Base-by-base conservation (phyloP, 2,329 filamentous ascomycete genomes). In the Aspergillus ochraceus region DNA sequence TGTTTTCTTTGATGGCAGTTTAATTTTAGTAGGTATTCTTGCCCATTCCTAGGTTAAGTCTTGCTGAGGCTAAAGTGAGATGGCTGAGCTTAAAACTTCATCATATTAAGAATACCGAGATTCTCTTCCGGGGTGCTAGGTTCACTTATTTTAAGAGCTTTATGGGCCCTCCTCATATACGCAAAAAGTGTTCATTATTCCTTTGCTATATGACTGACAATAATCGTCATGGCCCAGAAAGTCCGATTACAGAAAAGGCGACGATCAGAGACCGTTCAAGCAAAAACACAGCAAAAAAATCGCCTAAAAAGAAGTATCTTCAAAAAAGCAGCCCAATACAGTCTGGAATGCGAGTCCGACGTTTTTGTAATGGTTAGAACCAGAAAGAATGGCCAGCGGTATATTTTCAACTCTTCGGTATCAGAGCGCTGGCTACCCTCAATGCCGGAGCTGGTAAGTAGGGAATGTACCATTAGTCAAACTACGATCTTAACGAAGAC, bases 281-380 rank as follows among this genome's bases (percentile, higher is more conserved):
- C 50, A 30, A 52, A 52, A 52, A 52, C 50, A 10, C 50, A 52
- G 29, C 29, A 52, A 52, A 52, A 36, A 52, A 52, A 36, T 20
- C 24, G 50, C 24, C 50, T 52, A 6, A 52, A 52, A 36, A 52
- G 30, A n/a, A 52, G 50, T n/a, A 20, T 52, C 19, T 52, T 52
- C 19, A 52, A 36, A 52, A 52, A 52, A 36, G 29, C 50, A 36
- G 50, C 50, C 29, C 50, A 52, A 20, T 52, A 52, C 19, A 52
- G 50, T 52, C 50, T 52, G 29, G 50, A 52, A 36, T 52, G 24
- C 19, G 17, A 52, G 29, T 52, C 50, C 50, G 24, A 52, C 36
- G 50, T 52, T 32, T 52, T 52, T 52, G 17, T 52, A 36, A 52
- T 52, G 17, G 19, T 52, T n/a, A 52, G 50, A 52, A 52, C 50